Percentiles rank a stretch among this genome's conserved stretches.
Evolutionary conservation across 2,329 filamentous ascomycete genomes (phyloP).

Genomic region (Aspergillus pseudoviridinutans): DNA sequence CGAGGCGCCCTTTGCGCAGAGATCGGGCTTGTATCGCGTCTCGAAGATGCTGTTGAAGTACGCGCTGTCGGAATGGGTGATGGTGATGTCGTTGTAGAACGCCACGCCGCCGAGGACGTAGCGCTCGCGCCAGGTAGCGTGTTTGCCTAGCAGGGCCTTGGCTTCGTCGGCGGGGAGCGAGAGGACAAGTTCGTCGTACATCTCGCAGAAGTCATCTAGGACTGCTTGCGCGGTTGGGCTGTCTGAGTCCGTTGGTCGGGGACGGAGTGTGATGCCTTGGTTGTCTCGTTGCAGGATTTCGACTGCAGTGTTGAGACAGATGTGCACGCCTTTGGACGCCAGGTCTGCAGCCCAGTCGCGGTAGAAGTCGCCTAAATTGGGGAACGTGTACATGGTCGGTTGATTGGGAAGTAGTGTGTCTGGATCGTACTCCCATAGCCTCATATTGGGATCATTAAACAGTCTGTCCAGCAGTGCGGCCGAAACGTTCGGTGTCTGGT

Average conservation of each 20-base stretch:
- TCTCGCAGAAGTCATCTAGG: constrained; percentile 35
- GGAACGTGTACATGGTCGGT: constrained; percentile 59
- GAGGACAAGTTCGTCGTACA: constrained; percentile 58
- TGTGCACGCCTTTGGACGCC: constrained; percentile 49
- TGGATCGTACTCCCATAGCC: constrained; percentile 56
- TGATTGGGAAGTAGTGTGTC: constrained; percentile 53
- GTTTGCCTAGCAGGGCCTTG: constrained; percentile 50
- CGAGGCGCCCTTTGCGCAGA: constrained; percentile 45
- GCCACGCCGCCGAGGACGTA: constrained; percentile 67
- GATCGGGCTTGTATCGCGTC: constrained; percentile 48
- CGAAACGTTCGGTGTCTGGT: constrained; percentile 68
- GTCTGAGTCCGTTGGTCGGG: constrained; percentile 17
- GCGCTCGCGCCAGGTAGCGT: constrained; percentile 58
- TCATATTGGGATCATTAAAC: constrained; percentile 57
- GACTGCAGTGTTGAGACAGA: constrained; percentile 41
- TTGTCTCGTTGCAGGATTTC: constrained; percentile 48
- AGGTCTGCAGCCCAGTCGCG: constrained; percentile 53
- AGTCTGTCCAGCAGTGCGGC: constrained; percentile 62
- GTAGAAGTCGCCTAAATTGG: constrained; percentile 56
- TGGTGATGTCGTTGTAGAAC: constrained; percentile 60
- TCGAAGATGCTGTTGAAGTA: constrained; percentile 60
- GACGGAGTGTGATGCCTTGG: constrained; percentile 47
- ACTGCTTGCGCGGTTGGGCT: neutral
- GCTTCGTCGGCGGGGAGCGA: constrained; percentile 54
- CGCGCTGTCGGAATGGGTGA: constrained; percentile 55